phyloP scores from a whole-genome alignment of 2,329 filamentous ascomycete species.

The Cladosporium sphaerospermum region DNA sequence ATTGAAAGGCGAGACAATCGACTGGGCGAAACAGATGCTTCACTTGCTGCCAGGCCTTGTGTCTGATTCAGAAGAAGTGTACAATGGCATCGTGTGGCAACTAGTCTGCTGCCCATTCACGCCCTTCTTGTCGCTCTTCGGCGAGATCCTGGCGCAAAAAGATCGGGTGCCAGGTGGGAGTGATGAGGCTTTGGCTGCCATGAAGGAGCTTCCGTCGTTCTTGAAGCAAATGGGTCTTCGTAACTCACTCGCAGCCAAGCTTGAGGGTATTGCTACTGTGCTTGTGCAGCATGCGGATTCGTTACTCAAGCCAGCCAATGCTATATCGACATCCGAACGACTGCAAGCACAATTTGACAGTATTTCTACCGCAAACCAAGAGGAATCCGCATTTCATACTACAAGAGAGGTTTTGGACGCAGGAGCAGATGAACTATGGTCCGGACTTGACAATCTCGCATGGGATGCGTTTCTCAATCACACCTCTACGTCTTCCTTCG shows the following conservation, averaged over 20 bases:
- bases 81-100: constrained; percentile 22
- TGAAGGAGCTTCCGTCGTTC: constrained; percentile 19
- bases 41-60: constrained; percentile 14
- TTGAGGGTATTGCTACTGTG: constrained; percentile 14
- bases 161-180: not conserved
- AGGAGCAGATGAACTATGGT: not conserved
- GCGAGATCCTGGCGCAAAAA: constrained; percentile 14
- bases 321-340: not conserved
- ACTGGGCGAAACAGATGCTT: constrained; percentile 16
- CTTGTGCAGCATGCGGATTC: constrained; percentile 17
- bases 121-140: constrained; percentile 19
- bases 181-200: constrained; percentile 12
- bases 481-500: not conserved
- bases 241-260: constrained; percentile 15
- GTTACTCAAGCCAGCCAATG: not conserved
- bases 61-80: constrained; percentile 17
- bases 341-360: too few relatives aligned
- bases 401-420: not conserved
- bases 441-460: not conserved
- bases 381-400: too few relatives aligned
- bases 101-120: constrained; percentile 21
- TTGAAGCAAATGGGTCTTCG: constrained; percentile 15
- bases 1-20: not conserved
- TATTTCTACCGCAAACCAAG: too few relatives aligned
- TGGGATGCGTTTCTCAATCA: constrained; percentile 10